Percentiles rank a stretch among this genome's conserved stretches.
Evolutionary conservation across 1,284 basidiomycete genomes (phyloP).

Genomic region (Pseudozyma flocculosa): DNA sequence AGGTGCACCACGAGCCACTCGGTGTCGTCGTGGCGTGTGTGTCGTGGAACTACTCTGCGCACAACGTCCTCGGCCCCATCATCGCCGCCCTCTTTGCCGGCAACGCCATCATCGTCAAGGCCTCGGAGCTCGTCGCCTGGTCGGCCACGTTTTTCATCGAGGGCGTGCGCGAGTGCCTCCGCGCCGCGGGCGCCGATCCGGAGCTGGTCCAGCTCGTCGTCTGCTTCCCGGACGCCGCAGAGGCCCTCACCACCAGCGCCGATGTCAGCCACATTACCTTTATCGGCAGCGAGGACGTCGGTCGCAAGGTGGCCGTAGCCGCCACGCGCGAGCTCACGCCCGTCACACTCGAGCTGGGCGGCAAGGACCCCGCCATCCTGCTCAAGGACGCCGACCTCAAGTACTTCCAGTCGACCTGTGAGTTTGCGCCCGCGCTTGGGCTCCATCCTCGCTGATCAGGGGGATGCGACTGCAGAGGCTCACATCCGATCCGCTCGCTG

Average conservation of each 20-base stretch:
- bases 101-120: constrained; percentile 87
- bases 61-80: constrained; percentile 91
- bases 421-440: constrained; percentile 62
- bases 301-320: constrained; percentile 76
- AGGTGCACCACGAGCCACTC: constrained; percentile 87
- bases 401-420: constrained; percentile 66
- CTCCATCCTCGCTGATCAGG: too few species aligned
- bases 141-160: constrained; percentile 64
- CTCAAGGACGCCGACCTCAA: constrained; percentile 61
- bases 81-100: constrained; percentile 85
- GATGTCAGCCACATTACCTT: constrained; percentile 73
- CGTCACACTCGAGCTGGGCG: constrained; percentile 83
- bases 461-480: too few species aligned
- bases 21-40: constrained; percentile 90
- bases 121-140: constrained; percentile 60
- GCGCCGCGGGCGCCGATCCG: constrained; percentile 73
- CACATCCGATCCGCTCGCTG: too few species aligned
- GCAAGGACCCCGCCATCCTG: constrained; percentile 64
- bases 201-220: constrained; percentile 67
- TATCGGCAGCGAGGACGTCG: constrained; percentile 89
- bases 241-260: constrained; percentile 75
- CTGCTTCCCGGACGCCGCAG: constrained; percentile 84
- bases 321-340: constrained; percentile 84
- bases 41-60: constrained; percentile 74
- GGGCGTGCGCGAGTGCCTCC: constrained; percentile 50